A percentile compares a stretch with the other conserved stretches of the same genome.
These are phyloP conservation scores for Novymonas esmeraldas DNA, from an alignment of 208 protist genomes.

Conservation along the genomic window DNA sequence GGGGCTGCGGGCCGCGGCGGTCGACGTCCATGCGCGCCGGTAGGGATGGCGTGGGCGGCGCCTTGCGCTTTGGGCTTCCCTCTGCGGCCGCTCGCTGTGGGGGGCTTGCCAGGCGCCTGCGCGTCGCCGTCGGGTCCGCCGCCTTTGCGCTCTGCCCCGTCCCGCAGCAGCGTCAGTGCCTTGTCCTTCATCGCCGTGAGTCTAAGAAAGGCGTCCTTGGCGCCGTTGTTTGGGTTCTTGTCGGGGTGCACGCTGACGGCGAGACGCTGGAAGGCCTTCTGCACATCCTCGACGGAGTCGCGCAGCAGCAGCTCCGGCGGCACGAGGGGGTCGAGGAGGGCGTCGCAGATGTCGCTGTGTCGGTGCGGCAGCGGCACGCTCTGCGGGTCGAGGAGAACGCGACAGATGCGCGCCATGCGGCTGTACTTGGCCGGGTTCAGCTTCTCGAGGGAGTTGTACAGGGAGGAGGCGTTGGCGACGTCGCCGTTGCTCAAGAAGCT, in stretches of 20 bases:
- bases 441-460: slow-evolving; percentile 80
- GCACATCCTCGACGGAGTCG: slow-evolving; percentile 44
- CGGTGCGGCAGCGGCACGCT: slow-evolving; percentile 75
- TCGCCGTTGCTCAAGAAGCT: slow-evolving; percentile 75
- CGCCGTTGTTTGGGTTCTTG: slow-evolving; percentile 79
- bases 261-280: slow-evolving; percentile 76
- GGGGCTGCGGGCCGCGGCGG: not conserved
- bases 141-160: not conserved
- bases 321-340: slow-evolving; percentile 72
- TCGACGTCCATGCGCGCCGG: not conserved
- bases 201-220: slow-evolving; percentile 79
- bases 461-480: slow-evolving; percentile 58
- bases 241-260: slow-evolving; percentile 85
- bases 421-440: slow-evolving; percentile 66
- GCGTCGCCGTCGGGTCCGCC: not conserved
- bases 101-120: not conserved
- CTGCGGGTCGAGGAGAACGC: slow-evolving; percentile 69
- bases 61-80: slow-evolving; percentile 1
- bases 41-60: not conserved
- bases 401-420: slow-evolving; percentile 73
- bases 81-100: not conserved
- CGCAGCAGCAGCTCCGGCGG: slow-evolving; percentile 48
- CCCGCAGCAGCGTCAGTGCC: slow-evolving; percentile 42
- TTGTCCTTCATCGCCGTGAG: slow-evolving; percentile 55
- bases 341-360: slow-evolving; percentile 78